Base-by-base conservation (phyloP, 345 rosid species). In the Moricandia moricandioides region DNA sequence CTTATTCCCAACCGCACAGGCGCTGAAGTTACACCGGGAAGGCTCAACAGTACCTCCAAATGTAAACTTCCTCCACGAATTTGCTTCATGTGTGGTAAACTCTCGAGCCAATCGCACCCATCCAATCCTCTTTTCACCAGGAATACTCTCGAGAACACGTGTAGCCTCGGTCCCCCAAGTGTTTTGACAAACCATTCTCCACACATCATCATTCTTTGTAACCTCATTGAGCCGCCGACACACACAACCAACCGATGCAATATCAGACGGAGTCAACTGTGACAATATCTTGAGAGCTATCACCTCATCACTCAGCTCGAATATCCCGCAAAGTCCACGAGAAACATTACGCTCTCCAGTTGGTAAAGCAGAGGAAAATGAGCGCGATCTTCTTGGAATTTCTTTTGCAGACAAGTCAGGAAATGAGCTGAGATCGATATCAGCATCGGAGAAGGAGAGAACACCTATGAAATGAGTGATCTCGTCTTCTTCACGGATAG, bases 171-270 rank as follows among this genome's bases (percentile, higher is more conserved):
- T 82, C 31, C 98, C 98, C 98, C 98, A 92, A 11, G 94, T 93
- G 77, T 92, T 92, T 81, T 90, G 96, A 74, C 98, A 92, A 6
- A 90, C 98, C 90, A 90, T 85, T 84, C 89, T 88, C 98, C 98
- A 92, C 18, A 92, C 91, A 69, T 90, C 98, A 81, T 92, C 98
- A 61, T 88, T 88, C 76, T 86, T 86, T 4, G 96, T 85, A 76
- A 90, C 75, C 66, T 88, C 93, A 73, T 86, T 84, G 11, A 92
- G 74, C 69, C 79, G 82, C 72, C 81, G 76, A 78, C 90, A 86
- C 33, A 92, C 96, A 34, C 95, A 92, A 75, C 93, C 83, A 61
- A 89, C 84, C 0, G 96, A 89, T 17, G 98, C 98, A 70, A 92
- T 90, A 83, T 92, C 98, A 67, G 90, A 82, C 21, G 98, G 98